These are phyloP conservation scores for Schizophyllum commune DNA, from an alignment of 1,284 basidiomycete species.

Conservation along the genomic window DNA sequence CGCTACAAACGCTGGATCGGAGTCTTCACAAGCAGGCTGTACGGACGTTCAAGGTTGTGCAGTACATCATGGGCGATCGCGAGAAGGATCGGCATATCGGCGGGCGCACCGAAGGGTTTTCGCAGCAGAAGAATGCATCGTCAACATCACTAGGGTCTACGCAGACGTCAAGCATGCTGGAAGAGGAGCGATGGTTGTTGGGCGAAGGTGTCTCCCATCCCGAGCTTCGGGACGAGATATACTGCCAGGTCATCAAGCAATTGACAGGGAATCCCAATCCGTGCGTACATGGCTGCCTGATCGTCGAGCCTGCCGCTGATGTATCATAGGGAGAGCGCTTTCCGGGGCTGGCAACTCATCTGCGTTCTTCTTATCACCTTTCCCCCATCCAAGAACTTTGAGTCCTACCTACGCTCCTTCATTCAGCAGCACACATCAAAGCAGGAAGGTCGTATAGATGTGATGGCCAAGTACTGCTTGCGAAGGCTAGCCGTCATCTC, in stretches of 20 bases:
- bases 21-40: slow-evolving; percentile 68
- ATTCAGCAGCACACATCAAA: slow-evolving; percentile 61
- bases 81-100: slow-evolving; percentile 56
- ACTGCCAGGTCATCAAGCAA: slow-evolving; percentile 89
- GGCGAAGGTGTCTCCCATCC: slow-evolving; percentile 69
- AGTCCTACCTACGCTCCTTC: slow-evolving; percentile 72
- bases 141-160: not conserved
- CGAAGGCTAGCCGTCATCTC: slow-evolving; percentile 64
- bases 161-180: slow-evolving; percentile 38
- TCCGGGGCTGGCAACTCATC: slow-evolving; percentile 87
- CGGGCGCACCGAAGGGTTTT: slow-evolving; percentile 28
- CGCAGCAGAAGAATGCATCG: slow-evolving; percentile 32
- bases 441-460: slow-evolving; percentile 68
- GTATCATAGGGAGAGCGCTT: slow-evolving; percentile 60
- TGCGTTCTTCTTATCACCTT: slow-evolving; percentile 85
- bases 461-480: slow-evolving; percentile 86
- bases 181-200: slow-evolving; percentile 84
- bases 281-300: slow-evolving; percentile 30
- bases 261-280: slow-evolving; percentile 73
- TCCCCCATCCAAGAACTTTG: slow-evolving; percentile 86
- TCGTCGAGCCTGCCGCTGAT: slow-evolving; percentile 3
- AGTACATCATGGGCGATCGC: slow-evolving; percentile 88
- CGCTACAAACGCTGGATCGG: slow-evolving; percentile 66
- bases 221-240: slow-evolving; percentile 87
- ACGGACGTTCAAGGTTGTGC: slow-evolving; percentile 81